Conservation (phyloP, 345 rosid species). For the Populus pruinosa region DNA sequence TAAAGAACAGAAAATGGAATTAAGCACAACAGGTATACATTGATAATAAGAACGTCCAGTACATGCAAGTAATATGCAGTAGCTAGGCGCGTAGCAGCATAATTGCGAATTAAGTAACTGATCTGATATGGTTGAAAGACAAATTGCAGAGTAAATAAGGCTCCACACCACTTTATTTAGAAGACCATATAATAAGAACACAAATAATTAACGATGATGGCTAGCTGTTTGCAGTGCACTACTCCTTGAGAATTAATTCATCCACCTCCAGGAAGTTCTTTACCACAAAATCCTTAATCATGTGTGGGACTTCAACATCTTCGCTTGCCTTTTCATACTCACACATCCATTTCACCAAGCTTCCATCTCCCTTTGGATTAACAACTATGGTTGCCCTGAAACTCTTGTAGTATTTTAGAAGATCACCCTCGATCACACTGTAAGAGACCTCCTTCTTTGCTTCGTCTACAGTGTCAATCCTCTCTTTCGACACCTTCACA, state of each 20-base stretch:
- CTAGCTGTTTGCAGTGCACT: not conserved
- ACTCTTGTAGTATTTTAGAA: slow-evolving; percentile 65
- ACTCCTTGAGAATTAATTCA: slow-evolving; percentile 43
- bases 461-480: slow-evolving; percentile 62
- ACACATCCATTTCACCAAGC: slow-evolving; percentile 72
- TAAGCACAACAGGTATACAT: too few species aligned
- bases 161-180: too few species aligned
- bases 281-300: slow-evolving; percentile 68
- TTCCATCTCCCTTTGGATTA: slow-evolving; percentile 58
- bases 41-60: too few species aligned
- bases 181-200: not conserved
- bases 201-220: not conserved
- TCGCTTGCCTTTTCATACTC: slow-evolving; percentile 70
- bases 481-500: slow-evolving; percentile 68
- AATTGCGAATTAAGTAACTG: too few species aligned
- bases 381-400: slow-evolving; percentile 57
- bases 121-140: too few species aligned
- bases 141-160: too few species aligned
- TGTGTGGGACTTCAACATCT: slow-evolving; percentile 62
- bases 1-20: too few species aligned
- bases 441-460: slow-evolving; percentile 47
- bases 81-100: too few species aligned
- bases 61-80: too few species aligned
- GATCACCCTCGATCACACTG: slow-evolving; percentile 72
- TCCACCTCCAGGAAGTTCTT: slow-evolving; percentile 78